Conservation (phyloP, 495 filamentous ascomycete species). For the Gamarada debralockiae region DNA sequence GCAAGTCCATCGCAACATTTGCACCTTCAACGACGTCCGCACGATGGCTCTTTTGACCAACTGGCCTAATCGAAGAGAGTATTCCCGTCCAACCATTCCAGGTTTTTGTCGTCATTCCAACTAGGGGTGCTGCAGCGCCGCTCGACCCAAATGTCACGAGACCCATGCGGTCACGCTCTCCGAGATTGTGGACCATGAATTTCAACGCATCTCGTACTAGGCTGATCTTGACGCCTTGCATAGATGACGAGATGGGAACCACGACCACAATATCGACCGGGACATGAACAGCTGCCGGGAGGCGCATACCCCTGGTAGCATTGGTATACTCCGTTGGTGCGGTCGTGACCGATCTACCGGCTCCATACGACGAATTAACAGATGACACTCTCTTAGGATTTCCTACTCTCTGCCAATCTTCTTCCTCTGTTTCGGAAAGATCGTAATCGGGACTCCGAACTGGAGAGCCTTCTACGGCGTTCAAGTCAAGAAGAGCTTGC, state of each 20-base stretch:
- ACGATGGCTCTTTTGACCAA: constrained; percentile 93
- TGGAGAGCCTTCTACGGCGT: constrained; percentile 58
- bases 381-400: constrained; percentile 81
- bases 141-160: constrained; percentile 97
- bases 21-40: constrained; percentile 97
- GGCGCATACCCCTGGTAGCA: constrained; percentile 48
- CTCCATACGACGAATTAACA: constrained; percentile 78
- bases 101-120: constrained; percentile 94
- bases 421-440: constrained; percentile 81
- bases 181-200: constrained; percentile 90
- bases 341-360: constrained; percentile 71
- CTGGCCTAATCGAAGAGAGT: constrained; percentile 82
- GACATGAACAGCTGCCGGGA: constrained; percentile 72
- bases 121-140: constrained; percentile 86
- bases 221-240: constrained; percentile 98
- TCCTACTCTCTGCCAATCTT: constrained; percentile 74
- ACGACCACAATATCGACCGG: constrained; percentile 96
- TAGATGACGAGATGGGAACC: constrained; percentile 95
- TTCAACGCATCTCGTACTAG: constrained; percentile 90
- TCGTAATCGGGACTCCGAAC: constrained; percentile 71
- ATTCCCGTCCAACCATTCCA: constrained; percentile 92
- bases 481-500: constrained; percentile 79
- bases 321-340: constrained; percentile 79
- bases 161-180: constrained; percentile 93
- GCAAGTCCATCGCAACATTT: constrained; percentile 96